These are phyloP conservation scores for Pharnaceum exiguum DNA, from an alignment of 148 eudicot genomes.

Conservation along the genomic window DNA sequence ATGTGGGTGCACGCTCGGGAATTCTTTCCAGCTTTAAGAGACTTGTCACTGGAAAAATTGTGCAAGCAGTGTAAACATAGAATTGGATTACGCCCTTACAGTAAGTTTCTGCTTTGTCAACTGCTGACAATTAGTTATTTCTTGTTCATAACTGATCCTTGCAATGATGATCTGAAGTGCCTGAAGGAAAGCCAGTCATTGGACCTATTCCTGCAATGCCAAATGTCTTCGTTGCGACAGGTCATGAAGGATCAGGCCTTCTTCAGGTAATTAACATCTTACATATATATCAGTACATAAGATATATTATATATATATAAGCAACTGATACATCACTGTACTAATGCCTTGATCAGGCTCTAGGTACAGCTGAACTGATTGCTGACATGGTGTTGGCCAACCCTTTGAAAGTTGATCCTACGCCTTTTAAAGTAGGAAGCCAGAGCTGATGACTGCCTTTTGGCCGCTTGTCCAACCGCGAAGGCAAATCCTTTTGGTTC, in stretches of 20 bases:
- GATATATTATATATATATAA: no score
- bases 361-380: conserved; percentile 88
- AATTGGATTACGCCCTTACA: conserved; percentile 89
- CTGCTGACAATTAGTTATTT: background rate
- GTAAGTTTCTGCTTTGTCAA: conserved; percentile 45
- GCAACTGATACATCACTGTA: no score
- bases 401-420: conserved; percentile 47
- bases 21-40: conserved; percentile 67
- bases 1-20: conserved; percentile 80
- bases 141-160: background rate
- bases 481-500: no score
- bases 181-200: conserved; percentile 85
- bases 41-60: conserved; percentile 40
- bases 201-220: conserved; percentile 68
- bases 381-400: conserved; percentile 69
- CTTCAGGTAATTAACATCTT: conserved; percentile 47
- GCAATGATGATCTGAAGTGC: conserved; percentile 45
- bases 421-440: conserved; percentile 53
- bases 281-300: no score
- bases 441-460: conserved; percentile 26
- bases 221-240: conserved; percentile 73
- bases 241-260: conserved; percentile 97
- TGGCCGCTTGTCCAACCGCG: no score
- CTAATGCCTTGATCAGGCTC: conserved; percentile 43
- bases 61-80: conserved; percentile 49